Conservation (phyloP, 2,329 filamentous ascomycete genomes). For the Magnaporthiopsis incrustans region DNA sequence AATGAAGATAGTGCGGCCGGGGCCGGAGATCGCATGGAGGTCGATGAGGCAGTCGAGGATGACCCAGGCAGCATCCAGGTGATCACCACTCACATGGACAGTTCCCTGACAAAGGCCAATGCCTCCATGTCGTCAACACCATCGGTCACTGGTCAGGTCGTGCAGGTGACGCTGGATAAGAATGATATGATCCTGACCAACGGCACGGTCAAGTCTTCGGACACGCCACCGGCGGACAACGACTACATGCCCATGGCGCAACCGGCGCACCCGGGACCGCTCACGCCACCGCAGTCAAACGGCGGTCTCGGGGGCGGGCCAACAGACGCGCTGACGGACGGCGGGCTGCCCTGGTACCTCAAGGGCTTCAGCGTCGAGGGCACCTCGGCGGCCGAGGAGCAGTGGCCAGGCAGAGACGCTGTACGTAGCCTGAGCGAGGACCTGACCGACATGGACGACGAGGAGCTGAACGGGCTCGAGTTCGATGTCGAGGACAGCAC, state of each 20-base stretch:
- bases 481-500: conserved; percentile 43
- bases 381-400: conserved; percentile 70
- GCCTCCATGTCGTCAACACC: conserved; percentile 21
- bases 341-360: conserved; percentile 85
- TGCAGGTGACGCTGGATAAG: conserved; percentile 17
- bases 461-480: conserved; percentile 67
- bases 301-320: conserved; percentile 39
- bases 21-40: conserved; percentile 19
- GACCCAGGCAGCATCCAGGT: conserved; percentile 33
- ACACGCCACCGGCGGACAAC: conserved; percentile 41
- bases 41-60: conserved; percentile 11
- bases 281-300: conserved; percentile 61
- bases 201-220: conserved; percentile 21
- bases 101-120: conserved; percentile 17
- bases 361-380: conserved; percentile 70
- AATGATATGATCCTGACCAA: conserved; percentile 19
- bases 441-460: conserved; percentile 85
- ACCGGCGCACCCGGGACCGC: conserved; percentile 35
- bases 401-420: conserved; percentile 62
- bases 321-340: conserved; percentile 52
- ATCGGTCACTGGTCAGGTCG: conserved; percentile 20
- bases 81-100: conserved; percentile 27
- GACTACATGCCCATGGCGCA: conserved; percentile 30
- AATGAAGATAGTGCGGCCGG: conserved; percentile 13
- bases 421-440: conserved; percentile 68